Evolutionary conservation across 2,329 filamentous ascomycete genomes (phyloP), one percentile per base, ranked within the genome.

Genomic region (Fusarium begoniae): DNA sequence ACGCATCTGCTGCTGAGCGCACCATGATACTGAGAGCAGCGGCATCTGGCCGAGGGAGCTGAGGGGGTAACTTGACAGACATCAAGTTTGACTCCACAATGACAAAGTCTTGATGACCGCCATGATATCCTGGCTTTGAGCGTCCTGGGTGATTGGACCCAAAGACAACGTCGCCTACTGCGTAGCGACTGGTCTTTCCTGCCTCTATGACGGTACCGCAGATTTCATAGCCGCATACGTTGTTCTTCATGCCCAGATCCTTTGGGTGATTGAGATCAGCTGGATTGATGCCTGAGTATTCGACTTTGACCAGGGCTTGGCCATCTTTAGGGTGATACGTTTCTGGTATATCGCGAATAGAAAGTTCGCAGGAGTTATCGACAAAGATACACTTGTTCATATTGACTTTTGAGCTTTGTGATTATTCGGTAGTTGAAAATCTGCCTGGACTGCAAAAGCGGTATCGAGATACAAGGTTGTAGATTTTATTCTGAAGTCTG

Each of bases 361-460:
- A 53, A 0, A 37, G n/a, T 8, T 37, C 3, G 18, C 32, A 53
- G n/a, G 50, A 22, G 6, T 53, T 5, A 6, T 53, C 50, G n/a
- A 53, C 50, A 26, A 37, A 53, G 9, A 53, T 53, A 7, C 50
- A 53, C 7, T 37, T 53, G 9, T 53, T 53, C 50, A 53, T 53
- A 2, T 20, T 53, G 48, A 20, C 17, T 24, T 35, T 37, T 4
- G 18, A 37, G 13, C 0, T 37, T 22, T 3, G 8, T 26, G 13
- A 3, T 26, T 35, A n/a, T 37, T 51, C n/a, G 26, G 22, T 14
- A 17, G 22, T n/a, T 32, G 7, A 3, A 8, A 4, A 13, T 6
- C 24, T n/a, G 9, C 10, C 20, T 5, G 2, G 7, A 12, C 2
- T 17, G 4, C 7, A 2, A 8, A 2, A 17, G 10, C 2, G 5